Evolutionary conservation across 768 basidiomycete genomes (phyloP), one percentile per base, ranked within the genome.

Genomic region (Pleurotus platypus): DNA sequence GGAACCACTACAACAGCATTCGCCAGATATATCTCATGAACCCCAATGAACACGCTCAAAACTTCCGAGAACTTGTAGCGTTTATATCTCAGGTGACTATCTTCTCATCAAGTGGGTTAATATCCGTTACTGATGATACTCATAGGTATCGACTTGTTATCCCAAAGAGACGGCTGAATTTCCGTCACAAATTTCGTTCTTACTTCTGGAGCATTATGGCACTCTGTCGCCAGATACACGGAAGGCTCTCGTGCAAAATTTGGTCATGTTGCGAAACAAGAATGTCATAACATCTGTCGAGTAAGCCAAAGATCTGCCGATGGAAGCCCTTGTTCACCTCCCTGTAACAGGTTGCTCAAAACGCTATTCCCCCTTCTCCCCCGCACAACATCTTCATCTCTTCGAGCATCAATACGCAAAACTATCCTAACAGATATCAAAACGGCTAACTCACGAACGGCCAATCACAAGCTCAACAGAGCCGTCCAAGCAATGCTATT

Each of bases 401-500:
- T 98, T 26, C 87, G 96, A 20, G 75, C 85, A 0, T 89, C 89
- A 64, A 97, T 98, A 64, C 89, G 94, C 12, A 89, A 87, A 67
- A 97, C 94, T 5, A 98, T 99, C 67, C 79, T 98, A 18, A 87
- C 91, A 9, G 97, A 98, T 63, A 92, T 99, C 59, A 85, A 86
- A 61, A 90, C 89, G 1, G 94, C 96, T 42, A 99, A 99, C 69
- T 72, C 85, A 35, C 87, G 85, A 55, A 79, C 88, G 40, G 93
- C 91, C 68, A 97, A 98, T 66, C 94, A 97, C 75, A 95, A 96
- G 69, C 84, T 99, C 24, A 99, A 99, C 68, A 85, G 92, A 38
- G 89, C 94, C 18, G 93, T 99, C 0, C 97, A 99, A 68, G 87
- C 93, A 11, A 90, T 98, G 82, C 78, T 98, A 27, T 98, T 98